These are phyloP conservation scores for Corymbia maculata DNA, from an alignment of 345 rosid genomes.

Conservation along the genomic window DNA sequence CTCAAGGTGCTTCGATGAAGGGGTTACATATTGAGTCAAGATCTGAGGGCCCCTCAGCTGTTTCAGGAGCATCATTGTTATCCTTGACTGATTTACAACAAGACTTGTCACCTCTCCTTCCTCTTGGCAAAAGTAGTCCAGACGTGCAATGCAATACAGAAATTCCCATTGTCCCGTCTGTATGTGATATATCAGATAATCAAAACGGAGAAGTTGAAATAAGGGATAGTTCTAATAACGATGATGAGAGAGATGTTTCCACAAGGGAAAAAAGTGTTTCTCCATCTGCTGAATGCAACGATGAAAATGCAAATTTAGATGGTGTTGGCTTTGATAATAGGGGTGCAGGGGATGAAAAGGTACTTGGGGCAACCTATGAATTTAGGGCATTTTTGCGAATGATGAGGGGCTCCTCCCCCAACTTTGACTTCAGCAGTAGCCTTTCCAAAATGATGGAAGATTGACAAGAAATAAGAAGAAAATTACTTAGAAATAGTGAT, in stretches of 20 bases:
- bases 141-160: slow-evolving; percentile 51
- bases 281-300: slow-evolving; percentile 36
- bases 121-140: slow-evolving; percentile 38
- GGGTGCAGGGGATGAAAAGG: slow-evolving; percentile 42
- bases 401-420: slow-evolving; percentile 48
- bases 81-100: slow-evolving; percentile 62
- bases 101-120: slow-evolving; percentile 39
- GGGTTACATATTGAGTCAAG: slow-evolving; percentile 73
- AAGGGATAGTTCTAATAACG: slow-evolving; percentile 49
- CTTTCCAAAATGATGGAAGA: slow-evolving; percentile 63
- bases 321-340: slow-evolving; percentile 40
- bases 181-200: slow-evolving; percentile 27
- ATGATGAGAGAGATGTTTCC: slow-evolving; percentile 41
- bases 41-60: slow-evolving; percentile 62
- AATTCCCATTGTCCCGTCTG: slow-evolving; percentile 41
- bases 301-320: slow-evolving; percentile 48
- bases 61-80: slow-evolving; percentile 82
- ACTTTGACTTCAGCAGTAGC: slow-evolving; percentile 41
- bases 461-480: slow-evolving; percentile 37
- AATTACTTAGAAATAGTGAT: slow-evolving; percentile 42
- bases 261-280: slow-evolving; percentile 45
- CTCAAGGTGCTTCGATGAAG: slow-evolving; percentile 54
- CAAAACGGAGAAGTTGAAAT: slow-evolving; percentile 51
- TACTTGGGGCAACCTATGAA: slow-evolving; percentile 42
- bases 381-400: slow-evolving; percentile 59